These are phyloP conservation scores for Vanrija sp. DNA, from an alignment of 1,284 basidiomycete genomes.

Conservation along the genomic window DNA sequence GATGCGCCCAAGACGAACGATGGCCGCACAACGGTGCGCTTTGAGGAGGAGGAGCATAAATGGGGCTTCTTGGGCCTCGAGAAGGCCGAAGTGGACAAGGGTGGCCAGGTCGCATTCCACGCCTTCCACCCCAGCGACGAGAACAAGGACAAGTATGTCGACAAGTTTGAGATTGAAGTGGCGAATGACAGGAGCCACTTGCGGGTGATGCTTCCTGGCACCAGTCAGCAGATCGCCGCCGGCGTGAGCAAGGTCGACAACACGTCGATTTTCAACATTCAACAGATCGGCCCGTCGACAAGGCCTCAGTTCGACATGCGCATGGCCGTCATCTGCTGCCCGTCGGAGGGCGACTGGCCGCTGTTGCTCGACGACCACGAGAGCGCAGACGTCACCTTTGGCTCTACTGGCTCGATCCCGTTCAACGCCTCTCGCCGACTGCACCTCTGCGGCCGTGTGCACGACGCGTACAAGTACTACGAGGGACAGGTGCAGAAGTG, in stretches of 20 bases:
- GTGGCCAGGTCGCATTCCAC: conserved; percentile 26
- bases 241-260: conserved; percentile 12
- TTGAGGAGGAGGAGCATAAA: conserved; percentile 37
- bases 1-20: conserved; percentile 5
- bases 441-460: conserved; percentile 37
- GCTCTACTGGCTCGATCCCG: conserved; percentile 40
- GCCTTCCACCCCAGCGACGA: conserved; percentile 20
- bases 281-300: conserved; percentile 10
- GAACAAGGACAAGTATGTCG: conserved; percentile 10
- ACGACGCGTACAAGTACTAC: conserved; percentile 27
- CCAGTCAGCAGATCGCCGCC: conserved; percentile 25
- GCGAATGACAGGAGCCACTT: conserved; percentile 31
- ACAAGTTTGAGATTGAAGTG: conserved; percentile 39
- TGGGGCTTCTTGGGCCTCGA: conserved; percentile 36
- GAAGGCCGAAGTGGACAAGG: conserved; percentile 6
- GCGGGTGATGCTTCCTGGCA: conserved; percentile 33
- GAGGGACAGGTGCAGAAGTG: background rate
- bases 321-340: conserved; percentile 46
- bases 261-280: conserved; percentile 6
- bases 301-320: conserved; percentile 34
- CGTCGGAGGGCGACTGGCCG: conserved; percentile 45
- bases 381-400: conserved; percentile 43
- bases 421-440: conserved; percentile 41
- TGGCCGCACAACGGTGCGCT: conserved; percentile 24
- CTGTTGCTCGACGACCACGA: conserved; percentile 47